Percentiles rank a stretch among this genome's conserved stretches.
Evolutionary conservation across 75 land plant species (phyloP).

Genomic region (Adiantum capillusveneris): DNA sequence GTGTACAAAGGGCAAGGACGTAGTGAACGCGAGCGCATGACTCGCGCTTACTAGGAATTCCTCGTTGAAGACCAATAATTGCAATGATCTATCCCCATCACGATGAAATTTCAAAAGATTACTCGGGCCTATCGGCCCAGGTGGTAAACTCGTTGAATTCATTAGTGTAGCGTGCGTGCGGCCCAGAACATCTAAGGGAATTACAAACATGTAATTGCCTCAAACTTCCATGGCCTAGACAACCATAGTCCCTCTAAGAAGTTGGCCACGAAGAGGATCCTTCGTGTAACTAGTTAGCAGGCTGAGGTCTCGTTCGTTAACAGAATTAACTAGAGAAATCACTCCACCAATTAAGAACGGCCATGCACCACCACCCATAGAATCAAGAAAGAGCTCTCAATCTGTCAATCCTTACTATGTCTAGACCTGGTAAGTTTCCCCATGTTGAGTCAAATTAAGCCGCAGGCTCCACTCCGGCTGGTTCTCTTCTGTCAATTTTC

Average conservation of each 20-base stretch:
- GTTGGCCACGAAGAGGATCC: constrained; percentile 29
- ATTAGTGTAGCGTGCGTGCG: constrained; percentile 34
- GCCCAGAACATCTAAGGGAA: constrained; percentile 49
- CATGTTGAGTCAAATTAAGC: too few relatives aligned
- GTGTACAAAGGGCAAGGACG: too few relatives aligned
- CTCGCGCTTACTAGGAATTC: constrained; percentile 31
- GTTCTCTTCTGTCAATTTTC: too few relatives aligned
- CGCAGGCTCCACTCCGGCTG: too few relatives aligned
- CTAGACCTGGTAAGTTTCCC: too few relatives aligned
- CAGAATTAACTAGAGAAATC: constrained; percentile 75
- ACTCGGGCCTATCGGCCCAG: constrained; percentile 17
- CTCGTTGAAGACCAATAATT: constrained; percentile 32
- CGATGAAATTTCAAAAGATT: constrained; percentile 22
- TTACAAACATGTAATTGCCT: constrained; percentile 70
- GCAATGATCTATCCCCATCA: constrained; percentile 35
- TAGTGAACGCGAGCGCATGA: too few relatives aligned
- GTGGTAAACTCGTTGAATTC: constrained; percentile 35
- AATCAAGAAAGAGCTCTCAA: too few relatives aligned
- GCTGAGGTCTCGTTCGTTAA: constrained; percentile 35
- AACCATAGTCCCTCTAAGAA: constrained; percentile 43
- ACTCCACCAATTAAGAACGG: constrained; percentile 15
- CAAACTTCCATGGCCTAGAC: constrained; percentile 50
- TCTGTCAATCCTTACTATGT: too few relatives aligned
- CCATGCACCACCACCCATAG: too few relatives aligned
- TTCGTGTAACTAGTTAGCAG: constrained; percentile 17